Conservation (phyloP, 495 filamentous ascomycete species). For the Neurospora sp. region DNA sequence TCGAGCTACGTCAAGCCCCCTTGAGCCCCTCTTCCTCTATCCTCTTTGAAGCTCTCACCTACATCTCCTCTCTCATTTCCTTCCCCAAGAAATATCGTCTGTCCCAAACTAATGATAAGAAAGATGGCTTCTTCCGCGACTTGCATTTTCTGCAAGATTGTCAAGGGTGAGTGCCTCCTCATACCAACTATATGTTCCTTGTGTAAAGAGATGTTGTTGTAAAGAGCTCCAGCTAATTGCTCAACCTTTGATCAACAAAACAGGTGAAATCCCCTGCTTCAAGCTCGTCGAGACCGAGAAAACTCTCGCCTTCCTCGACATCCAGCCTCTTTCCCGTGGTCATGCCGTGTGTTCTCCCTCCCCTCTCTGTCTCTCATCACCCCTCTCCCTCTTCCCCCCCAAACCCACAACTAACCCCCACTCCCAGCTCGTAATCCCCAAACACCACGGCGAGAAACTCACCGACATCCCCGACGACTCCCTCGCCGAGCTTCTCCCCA, state of each 20-base stretch:
- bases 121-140: conserved; percentile 49
- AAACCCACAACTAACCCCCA: neutral
- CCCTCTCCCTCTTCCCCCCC: neutral
- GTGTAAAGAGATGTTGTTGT: neutral
- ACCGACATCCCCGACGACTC: conserved; percentile 88
- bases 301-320: conserved; percentile 93
- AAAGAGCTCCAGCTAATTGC: neutral
- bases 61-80: neutral
- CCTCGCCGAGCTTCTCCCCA: conserved; percentile 73
- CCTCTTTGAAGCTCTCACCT: neutral
- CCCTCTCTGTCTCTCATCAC: neutral
- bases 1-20: neutral
- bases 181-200: too few relatives aligned
- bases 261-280: conserved; percentile 89
- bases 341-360: conserved; percentile 50
- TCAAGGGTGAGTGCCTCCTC: conserved; percentile 56
- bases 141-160: conserved; percentile 97
- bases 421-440: conserved; percentile 93
- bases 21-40: neutral
- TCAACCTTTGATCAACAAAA: neutral
- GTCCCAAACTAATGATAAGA: conserved; percentile 13
- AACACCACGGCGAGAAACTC: conserved; percentile 87
- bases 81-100: neutral
- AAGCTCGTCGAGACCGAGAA: conserved; percentile 92
- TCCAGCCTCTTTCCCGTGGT: conserved; percentile 73